phyloP scores from a whole-genome alignment of 345 rosid species.

The Salix koriyanagi region DNA sequence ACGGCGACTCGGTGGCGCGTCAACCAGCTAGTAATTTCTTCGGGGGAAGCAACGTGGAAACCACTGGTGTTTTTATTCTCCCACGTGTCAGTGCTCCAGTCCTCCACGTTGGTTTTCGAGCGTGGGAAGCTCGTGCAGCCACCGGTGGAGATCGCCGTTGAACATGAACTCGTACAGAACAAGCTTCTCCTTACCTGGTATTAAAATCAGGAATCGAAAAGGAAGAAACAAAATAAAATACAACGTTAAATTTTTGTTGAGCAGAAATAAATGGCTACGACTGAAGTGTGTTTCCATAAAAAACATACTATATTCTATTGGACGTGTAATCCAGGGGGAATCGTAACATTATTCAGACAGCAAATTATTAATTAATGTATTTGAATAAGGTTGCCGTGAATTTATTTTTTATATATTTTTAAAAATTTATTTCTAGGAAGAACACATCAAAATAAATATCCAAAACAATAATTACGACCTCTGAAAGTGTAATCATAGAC shows the following conservation, averaged over 20 bases:
- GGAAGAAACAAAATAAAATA: not conserved
- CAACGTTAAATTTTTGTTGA: not conserved
- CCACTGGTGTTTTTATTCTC: slow-evolving; percentile 39
- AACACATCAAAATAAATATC: too few relatives aligned
- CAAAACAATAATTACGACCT: slow-evolving; percentile 4
- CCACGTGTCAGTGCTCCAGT: slow-evolving; percentile 97
- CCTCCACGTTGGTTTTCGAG: slow-evolving; percentile 77
- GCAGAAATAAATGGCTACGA: not conserved
- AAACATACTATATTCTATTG: too few relatives aligned
- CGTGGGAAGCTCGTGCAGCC: slow-evolving; percentile 92
- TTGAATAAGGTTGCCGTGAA: too few relatives aligned
- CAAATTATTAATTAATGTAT: too few relatives aligned
- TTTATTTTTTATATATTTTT: too few relatives aligned
- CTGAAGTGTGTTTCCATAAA: too few relatives aligned
- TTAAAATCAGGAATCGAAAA: not conserved
- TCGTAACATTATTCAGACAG: too few relatives aligned
- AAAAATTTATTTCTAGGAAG: too few relatives aligned
- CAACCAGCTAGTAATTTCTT: slow-evolving; percentile 62
- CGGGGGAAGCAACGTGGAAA: slow-evolving; percentile 27
- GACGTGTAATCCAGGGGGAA: too few relatives aligned
- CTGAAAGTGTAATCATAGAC: slow-evolving; percentile 16
- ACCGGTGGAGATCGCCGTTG: slow-evolving; percentile 77
- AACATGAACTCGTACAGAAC: slow-evolving; percentile 76
- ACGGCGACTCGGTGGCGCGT: slow-evolving; percentile 79
- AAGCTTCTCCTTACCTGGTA: slow-evolving; percentile 70